phyloP scores from a whole-genome alignment of 805 yeast species.

The Lipomyces yamanashiensis region DNA sequence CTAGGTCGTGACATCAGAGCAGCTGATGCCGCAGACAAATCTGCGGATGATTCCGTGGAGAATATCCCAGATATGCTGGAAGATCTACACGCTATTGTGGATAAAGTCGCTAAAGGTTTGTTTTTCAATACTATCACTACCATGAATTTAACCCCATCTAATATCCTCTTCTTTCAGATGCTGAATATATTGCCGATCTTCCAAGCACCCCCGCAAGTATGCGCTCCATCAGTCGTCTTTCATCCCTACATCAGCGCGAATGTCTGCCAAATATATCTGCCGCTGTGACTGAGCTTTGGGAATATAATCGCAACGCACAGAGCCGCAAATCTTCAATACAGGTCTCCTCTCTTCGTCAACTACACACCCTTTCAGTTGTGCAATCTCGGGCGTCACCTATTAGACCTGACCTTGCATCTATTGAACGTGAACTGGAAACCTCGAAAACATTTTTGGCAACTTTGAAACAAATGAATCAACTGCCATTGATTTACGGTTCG shows the following conservation, averaged over 20 bases:
- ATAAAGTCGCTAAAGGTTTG: slow-evolving; percentile 35
- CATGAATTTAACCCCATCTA: not conserved
- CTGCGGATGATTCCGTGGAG: slow-evolving; percentile 5
- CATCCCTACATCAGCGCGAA: slow-evolving; percentile 41
- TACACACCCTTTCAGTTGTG: slow-evolving; percentile 31
- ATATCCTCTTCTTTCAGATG: slow-evolving; percentile 26
- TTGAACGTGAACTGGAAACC: slow-evolving; percentile 38
- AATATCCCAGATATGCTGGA: slow-evolving; percentile 36
- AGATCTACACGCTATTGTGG: slow-evolving; percentile 39
- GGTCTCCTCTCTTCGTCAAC: slow-evolving; percentile 29
- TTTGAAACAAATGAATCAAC: slow-evolving; percentile 45
- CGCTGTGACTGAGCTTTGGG: slow-evolving; percentile 37
- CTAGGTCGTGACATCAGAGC: slow-evolving; percentile 27
- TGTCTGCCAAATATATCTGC: slow-evolving; percentile 40
- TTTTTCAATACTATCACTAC: not conserved
- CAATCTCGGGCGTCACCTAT: slow-evolving; percentile 42
- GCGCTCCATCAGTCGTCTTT: slow-evolving; percentile 35
- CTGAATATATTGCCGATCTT: slow-evolving; percentile 38
- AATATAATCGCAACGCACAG: slow-evolving; percentile 30
- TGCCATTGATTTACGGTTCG: slow-evolving; percentile 48
- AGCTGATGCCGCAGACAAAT: slow-evolving; percentile 22
- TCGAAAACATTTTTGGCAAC: slow-evolving; percentile 42
- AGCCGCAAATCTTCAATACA: slow-evolving; percentile 31
- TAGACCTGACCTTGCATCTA: slow-evolving; percentile 39
- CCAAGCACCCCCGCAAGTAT: slow-evolving; percentile 33